phyloP scores from a whole-genome alignment of 1,284 basidiomycete species.

The Serendipita sp. region DNA sequence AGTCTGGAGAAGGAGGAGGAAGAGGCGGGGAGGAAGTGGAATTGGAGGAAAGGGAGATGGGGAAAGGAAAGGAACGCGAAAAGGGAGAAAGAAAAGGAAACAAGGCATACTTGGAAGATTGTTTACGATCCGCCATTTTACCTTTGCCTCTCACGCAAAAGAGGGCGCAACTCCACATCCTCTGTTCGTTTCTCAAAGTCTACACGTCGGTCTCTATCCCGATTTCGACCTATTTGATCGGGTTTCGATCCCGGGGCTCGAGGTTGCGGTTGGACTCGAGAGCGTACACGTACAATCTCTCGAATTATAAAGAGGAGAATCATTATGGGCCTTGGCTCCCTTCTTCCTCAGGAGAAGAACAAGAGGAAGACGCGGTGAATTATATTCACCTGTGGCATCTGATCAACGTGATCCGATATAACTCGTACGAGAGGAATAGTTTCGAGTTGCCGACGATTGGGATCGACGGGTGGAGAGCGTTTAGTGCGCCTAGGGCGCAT shows the following conservation, averaged over 20 bases:
- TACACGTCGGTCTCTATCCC: constrained; percentile 37
- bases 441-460: background rate
- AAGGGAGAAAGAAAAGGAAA: background rate
- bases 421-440: constrained; percentile 18
- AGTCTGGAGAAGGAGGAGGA: constrained; percentile 28
- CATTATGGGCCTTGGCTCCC: constrained; percentile 42
- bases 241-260: constrained; percentile 4
- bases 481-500: constrained; percentile 25
- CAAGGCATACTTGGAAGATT: background rate
- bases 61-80: too few species aligned
- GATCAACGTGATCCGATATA: constrained; percentile 41
- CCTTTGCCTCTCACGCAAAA: constrained; percentile 16
- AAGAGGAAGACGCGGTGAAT: constrained; percentile 25
- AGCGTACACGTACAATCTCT: constrained; percentile 45
- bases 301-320: constrained; percentile 35
- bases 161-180: constrained; percentile 29
- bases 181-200: constrained; percentile 36
- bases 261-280: constrained; percentile 33
- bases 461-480: background rate
- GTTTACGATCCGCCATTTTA: constrained; percentile 18
- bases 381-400: constrained; percentile 49
- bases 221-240: constrained; percentile 11
- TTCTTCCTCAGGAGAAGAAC: constrained; percentile 14
- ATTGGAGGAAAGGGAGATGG: constrained; percentile 5
- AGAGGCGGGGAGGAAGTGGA: constrained; percentile 17